phyloP scores from a whole-genome alignment of 1,284 basidiomycete species.

The Serendipita sp. region DNA sequence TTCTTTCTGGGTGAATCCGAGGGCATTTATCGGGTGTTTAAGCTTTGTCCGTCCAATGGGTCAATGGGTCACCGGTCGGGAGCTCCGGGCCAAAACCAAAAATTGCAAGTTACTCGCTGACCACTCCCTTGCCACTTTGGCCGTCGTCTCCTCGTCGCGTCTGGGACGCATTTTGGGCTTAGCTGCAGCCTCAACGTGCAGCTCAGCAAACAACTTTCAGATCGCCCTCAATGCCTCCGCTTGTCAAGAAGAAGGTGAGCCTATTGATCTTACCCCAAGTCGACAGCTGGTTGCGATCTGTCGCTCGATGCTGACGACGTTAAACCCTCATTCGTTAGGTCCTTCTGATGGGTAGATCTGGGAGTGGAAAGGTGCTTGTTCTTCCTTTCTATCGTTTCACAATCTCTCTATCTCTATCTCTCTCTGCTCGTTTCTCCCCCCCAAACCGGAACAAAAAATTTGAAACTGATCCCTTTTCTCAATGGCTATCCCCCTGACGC shows the following conservation, averaged over 20 bases:
- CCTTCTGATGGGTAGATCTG: constrained; percentile 88
- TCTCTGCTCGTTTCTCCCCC: not conserved
- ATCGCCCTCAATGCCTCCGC: not conserved
- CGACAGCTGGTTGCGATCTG: not conserved
- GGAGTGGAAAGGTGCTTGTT: constrained; percentile 42
- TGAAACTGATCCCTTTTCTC: no score
- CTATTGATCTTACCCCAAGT: no score
- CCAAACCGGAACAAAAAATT: not conserved
- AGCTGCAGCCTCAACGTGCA: not conserved
- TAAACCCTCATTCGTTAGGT: constrained; percentile 39
- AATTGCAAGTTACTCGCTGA: no score
- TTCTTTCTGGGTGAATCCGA: no score
- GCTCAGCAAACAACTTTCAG: not conserved
- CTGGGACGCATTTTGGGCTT: not conserved
- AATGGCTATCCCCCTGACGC: not conserved
- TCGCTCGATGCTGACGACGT: not conserved
- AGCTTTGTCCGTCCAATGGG: no score
- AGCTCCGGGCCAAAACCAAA: no score
- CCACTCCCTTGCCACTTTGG: no score
- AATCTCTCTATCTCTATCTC: constrained; percentile 19
- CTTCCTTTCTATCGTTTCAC: constrained; percentile 26
- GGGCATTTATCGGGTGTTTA: no score
- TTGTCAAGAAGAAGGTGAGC: not conserved
- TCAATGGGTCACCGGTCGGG: no score
- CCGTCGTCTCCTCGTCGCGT: no score